These are phyloP conservation scores for Colletotrichum navitas DNA, from an alignment of 2,329 filamentous ascomycete species.

Conservation along the genomic window DNA sequence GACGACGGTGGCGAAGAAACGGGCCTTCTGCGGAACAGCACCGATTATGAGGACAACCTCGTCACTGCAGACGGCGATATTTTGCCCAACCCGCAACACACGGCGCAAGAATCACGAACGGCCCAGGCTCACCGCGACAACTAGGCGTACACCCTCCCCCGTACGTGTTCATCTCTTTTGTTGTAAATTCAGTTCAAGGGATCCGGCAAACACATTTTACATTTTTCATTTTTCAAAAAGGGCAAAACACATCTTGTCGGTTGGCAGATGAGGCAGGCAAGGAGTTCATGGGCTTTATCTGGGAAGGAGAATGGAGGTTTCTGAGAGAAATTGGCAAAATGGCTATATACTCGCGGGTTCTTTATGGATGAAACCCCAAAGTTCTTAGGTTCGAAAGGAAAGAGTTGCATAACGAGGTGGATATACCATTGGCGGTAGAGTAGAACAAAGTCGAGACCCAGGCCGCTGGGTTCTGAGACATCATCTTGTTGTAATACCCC, in stretches of 20 bases:
- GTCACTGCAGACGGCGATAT: conserved; percentile 57
- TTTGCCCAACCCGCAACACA: conserved; percentile 51
- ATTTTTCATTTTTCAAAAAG: background rate
- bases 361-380: background rate
- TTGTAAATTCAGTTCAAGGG: conserved; percentile 21
- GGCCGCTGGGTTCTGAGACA: conserved; percentile 1
- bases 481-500: conserved; percentile 9
- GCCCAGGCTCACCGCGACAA: conserved; percentile 41
- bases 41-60: conserved; percentile 53
- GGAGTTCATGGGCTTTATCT: conserved; percentile 24
- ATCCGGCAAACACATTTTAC: background rate
- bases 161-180: conserved; percentile 36
- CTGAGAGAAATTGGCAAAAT: background rate
- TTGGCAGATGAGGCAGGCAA: conserved; percentile 25
- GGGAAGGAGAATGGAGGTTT: background rate
- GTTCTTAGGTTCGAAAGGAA: background rate
- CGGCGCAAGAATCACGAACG: conserved; percentile 42
- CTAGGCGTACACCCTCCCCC: conserved; percentile 24
- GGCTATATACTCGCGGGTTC: background rate
- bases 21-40: conserved; percentile 58
- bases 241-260: background rate
- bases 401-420: conserved; percentile 29
- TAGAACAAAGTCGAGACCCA: background rate
- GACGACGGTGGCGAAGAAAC: conserved; percentile 60
- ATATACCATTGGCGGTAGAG: conserved; percentile 37